These are phyloP conservation scores for Tarenaya hassleriana DNA, from an alignment of 345 rosid species.

Conservation along the genomic window DNA sequence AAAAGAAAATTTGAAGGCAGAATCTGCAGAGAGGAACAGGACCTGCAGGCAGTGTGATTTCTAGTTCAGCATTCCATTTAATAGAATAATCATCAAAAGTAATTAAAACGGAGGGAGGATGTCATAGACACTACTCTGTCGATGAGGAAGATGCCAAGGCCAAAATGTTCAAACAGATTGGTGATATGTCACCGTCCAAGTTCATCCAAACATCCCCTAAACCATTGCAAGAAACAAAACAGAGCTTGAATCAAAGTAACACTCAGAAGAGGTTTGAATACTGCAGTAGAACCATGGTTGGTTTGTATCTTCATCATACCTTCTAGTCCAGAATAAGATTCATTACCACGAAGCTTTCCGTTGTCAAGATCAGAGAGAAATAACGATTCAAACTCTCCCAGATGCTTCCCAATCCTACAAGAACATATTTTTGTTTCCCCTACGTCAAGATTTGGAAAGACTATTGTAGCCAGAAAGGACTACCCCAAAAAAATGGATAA, in stretches of 20 bases:
- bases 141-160: constrained; percentile 61
- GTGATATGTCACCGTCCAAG: constrained; percentile 80
- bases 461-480: too few relatives aligned
- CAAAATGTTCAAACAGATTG: constrained; percentile 71
- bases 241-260: constrained; percentile 13
- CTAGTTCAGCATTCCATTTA: constrained; percentile 21
- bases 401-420: constrained; percentile 66
- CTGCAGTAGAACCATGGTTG: constrained; percentile 8
- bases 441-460: constrained; percentile 3
- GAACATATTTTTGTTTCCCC: constrained; percentile 14
- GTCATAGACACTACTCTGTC: constrained; percentile 38
- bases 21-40: constrained; percentile 51
- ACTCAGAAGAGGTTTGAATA: constrained; percentile 8
- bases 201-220: constrained; percentile 91
- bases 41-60: constrained; percentile 38
- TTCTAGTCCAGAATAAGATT: constrained; percentile 50
- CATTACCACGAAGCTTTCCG: constrained; percentile 40
- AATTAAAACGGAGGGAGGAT: constrained; percentile 16
- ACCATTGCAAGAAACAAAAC: constrained; percentile 22
- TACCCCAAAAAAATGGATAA: constrained; percentile 20
- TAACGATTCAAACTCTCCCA: constrained; percentile 70
- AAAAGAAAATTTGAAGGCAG: constrained; percentile 71
- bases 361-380: constrained; percentile 65
- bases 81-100: constrained; percentile 12
- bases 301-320: constrained; percentile 33